phyloP scores from a whole-genome alignment of 2,329 filamentous ascomycete species.

The Ophiostoma sp. region DNA sequence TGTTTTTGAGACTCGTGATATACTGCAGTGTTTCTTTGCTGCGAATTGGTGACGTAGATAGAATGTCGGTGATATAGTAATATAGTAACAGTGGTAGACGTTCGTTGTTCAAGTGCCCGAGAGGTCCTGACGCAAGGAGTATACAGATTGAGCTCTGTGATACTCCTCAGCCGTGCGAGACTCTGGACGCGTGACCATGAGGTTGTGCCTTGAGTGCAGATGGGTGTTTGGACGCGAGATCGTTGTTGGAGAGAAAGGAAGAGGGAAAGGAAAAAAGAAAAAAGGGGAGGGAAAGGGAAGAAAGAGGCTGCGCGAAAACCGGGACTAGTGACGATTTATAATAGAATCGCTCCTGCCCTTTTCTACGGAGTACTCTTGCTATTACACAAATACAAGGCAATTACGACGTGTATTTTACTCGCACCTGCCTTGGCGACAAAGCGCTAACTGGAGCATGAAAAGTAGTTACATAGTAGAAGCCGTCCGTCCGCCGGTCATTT shows the following conservation, averaged over 20 bases:
- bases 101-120: slow-evolving; percentile 21
- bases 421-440: neutral
- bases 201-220: slow-evolving; percentile 15
- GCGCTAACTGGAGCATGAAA: neutral
- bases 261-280: neutral
- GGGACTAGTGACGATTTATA: slow-evolving; percentile 10
- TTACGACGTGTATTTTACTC: neutral
- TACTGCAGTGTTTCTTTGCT: neutral
- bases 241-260: neutral
- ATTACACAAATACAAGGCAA: neutral
- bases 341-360: neutral
- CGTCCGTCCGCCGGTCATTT: neutral
- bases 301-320: slow-evolving; percentile 8
- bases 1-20: neutral
- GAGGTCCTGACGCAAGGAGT: slow-evolving; percentile 58
- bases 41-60: slow-evolving; percentile 17
- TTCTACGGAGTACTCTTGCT: neutral
- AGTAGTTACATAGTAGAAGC: neutral
- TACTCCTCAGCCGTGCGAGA: slow-evolving; percentile 59
- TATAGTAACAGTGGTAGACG: neutral
- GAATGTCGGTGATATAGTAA: slow-evolving; percentile 2
- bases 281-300: neutral
- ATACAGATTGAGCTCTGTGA: slow-evolving; percentile 53
- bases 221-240: neutral
- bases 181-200: slow-evolving; percentile 37